These are phyloP conservation scores for Panicum hallii DNA, from an alignment of 202 grass and related monocot genomes.

Conservation along the genomic window DNA sequence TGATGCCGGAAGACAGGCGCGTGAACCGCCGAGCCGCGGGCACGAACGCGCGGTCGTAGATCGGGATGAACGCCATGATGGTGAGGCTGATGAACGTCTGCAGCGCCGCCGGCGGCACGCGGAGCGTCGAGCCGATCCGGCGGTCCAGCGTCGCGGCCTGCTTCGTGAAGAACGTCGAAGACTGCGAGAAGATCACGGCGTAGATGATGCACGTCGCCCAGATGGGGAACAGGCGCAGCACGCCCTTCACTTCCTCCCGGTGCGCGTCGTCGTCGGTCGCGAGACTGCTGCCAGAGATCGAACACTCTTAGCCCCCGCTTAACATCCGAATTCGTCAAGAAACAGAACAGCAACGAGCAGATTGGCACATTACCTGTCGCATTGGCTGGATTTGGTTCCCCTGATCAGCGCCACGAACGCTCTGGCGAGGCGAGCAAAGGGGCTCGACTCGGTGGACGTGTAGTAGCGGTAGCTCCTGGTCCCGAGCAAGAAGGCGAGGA, in stretches of 20 bases:
- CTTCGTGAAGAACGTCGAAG: slow-evolving; percentile 79
- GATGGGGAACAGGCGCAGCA: slow-evolving; percentile 67
- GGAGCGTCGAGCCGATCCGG: slow-evolving; percentile 43
- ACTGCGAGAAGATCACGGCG: slow-evolving; percentile 60
- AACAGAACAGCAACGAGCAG: background rate
- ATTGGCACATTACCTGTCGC: slow-evolving; percentile 16
- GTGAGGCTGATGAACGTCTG: slow-evolving; percentile 60
- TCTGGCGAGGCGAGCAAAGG: slow-evolving; percentile 59
- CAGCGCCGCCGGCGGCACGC: slow-evolving; percentile 67
- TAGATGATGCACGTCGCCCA: slow-evolving; percentile 82
- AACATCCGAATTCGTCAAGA: background rate
- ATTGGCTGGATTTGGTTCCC: slow-evolving; percentile 40
- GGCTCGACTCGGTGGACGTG: slow-evolving; percentile 49
- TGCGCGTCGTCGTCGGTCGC: background rate
- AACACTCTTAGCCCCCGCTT: background rate
- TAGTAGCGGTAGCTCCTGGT: slow-evolving; percentile 69
- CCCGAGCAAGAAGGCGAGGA: slow-evolving; percentile 70
- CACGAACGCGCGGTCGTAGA: slow-evolving; percentile 77
- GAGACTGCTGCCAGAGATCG: background rate
- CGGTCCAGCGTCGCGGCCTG: slow-evolving; percentile 73
- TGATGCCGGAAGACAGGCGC: slow-evolving; percentile 61
- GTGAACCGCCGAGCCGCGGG: slow-evolving; percentile 56
- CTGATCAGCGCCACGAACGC: slow-evolving; percentile 45
- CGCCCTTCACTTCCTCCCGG: slow-evolving; percentile 49
- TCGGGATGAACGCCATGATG: slow-evolving; percentile 59